Evolutionary conservation across 768 basidiomycete genomes (phyloP).

Genomic region (Naematelia encephala): DNA sequence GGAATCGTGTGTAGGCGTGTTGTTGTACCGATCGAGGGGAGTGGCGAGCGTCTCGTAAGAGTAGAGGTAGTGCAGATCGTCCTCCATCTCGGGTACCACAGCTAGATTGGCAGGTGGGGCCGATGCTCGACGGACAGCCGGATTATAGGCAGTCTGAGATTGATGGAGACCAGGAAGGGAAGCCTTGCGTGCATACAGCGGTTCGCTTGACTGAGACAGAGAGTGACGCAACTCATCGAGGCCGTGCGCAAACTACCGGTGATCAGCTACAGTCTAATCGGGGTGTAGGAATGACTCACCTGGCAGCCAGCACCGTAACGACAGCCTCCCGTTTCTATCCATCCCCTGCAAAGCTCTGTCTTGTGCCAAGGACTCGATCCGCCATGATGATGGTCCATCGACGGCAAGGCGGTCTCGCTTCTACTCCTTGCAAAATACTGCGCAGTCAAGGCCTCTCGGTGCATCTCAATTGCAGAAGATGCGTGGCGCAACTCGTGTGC

Average conservation of each 20-base stretch:
- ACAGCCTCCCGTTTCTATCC: constrained; percentile 29
- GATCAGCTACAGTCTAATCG: neutral
- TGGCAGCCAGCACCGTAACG: constrained; percentile 35
- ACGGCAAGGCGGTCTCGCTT: neutral
- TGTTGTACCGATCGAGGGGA: neutral
- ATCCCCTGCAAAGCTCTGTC: constrained; percentile 36
- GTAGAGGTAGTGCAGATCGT: neutral
- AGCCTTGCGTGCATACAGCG: neutral
- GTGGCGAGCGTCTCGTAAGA: neutral
- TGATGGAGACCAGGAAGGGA: too few relatives aligned
- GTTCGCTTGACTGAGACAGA: neutral
- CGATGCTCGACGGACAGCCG: neutral
- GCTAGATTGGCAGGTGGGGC: neutral
- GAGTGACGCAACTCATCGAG: constrained; percentile 18
- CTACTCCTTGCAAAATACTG: constrained; percentile 1
- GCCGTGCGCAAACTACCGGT: constrained; percentile 27
- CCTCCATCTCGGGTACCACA: neutral
- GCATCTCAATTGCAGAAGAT: constrained; percentile 2
- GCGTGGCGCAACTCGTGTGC: constrained; percentile 2
- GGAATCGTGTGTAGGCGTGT: neutral
- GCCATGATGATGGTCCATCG: neutral
- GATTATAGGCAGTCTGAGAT: neutral
- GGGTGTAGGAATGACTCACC: constrained; percentile 16
- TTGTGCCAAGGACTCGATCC: constrained; percentile 18
- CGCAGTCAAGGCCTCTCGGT: neutral